Evolutionary conservation across 78 protist species (phyloP), one percentile per base, ranked within the genome.

Genomic region (Dictyostelium capitatum): DNA sequence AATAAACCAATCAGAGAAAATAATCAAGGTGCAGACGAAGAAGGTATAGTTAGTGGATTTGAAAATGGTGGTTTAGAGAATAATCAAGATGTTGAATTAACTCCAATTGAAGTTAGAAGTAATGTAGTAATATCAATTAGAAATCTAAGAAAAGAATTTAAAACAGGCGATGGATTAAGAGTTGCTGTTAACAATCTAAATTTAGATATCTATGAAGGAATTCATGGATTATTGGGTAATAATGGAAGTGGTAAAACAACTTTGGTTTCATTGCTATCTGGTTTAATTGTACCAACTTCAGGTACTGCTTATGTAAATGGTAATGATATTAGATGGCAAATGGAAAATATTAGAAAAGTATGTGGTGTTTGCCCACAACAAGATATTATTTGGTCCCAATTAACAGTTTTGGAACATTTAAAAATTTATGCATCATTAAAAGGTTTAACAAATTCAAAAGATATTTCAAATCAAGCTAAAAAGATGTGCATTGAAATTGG

Each of bases 211-310:
- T 53, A 57, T 43, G 25, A 47, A 12, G 95, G 80, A 11, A 92
- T 92, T 47, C 85, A 79, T 59, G 83, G 80, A 10, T 82, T 97
- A 23, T 77, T 96, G 15, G 98, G 97, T 14, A 96, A 32, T 6
- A 96, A 97, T 79, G 98, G 97, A 56, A 84, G 91, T 19, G 96
- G 95, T 30, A 97, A 97, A 90, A 80, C 98, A 15, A 97, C 98
- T 25, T 72, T 97, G 3, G 82, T 98, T 54, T 80, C 74, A 43
- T 91, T 97, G 93, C 57, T 97, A n/a, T 93, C 98, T 8, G 98
- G 98, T 48, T 32, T 89, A 37, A 53, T 83, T 7, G 14, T 14
- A 17, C 95, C 91, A 30, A 82, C 95, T 0, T 3, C 17, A 19
- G 97, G 96, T 19, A 84, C 82, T 62, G 94, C 94, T 3, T 70